phyloP scores from a whole-genome alignment of 2,329 filamentous ascomycete genomes.

The Setomelanomma holmii region DNA sequence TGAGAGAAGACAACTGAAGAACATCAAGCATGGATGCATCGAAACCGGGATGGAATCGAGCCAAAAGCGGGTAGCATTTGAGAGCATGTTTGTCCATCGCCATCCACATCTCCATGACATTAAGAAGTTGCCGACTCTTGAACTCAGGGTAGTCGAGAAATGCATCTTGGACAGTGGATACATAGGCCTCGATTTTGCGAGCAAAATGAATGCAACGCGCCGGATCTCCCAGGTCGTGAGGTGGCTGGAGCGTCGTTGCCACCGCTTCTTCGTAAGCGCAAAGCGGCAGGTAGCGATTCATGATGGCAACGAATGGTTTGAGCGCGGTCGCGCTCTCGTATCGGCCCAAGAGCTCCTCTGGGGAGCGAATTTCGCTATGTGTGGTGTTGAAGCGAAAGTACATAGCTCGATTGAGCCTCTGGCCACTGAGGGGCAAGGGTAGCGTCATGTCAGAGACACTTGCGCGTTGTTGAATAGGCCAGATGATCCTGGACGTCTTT shows the following conservation, averaged over 20 bases:
- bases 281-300: conserved; percentile 14
- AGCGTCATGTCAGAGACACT: conserved; percentile 19
- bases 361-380: conserved; percentile 1
- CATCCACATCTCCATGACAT: conserved; percentile 65
- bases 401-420: conserved; percentile 7
- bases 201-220: conserved; percentile 39
- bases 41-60: conserved; percentile 61
- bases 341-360: conserved; percentile 18
- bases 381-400: neutral
- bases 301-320: conserved; percentile 21
- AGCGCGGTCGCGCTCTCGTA: conserved; percentile 19
- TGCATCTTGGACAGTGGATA: conserved; percentile 31
- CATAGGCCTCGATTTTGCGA: conserved; percentile 34
- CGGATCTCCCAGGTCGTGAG: neutral
- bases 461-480: conserved; percentile 51
- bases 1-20: conserved; percentile 57
- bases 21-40: conserved; percentile 59
- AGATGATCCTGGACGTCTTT: conserved; percentile 49
- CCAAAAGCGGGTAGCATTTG: conserved; percentile 55
- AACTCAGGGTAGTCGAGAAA: conserved; percentile 58
- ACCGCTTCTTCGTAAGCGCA: conserved; percentile 23
- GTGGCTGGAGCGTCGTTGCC: neutral
- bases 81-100: conserved; percentile 61
- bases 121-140: conserved; percentile 61
- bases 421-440: conserved; percentile 28